Conservation (phyloP, 179 eudicot species). For the Sideroxylon spinosum region DNA sequence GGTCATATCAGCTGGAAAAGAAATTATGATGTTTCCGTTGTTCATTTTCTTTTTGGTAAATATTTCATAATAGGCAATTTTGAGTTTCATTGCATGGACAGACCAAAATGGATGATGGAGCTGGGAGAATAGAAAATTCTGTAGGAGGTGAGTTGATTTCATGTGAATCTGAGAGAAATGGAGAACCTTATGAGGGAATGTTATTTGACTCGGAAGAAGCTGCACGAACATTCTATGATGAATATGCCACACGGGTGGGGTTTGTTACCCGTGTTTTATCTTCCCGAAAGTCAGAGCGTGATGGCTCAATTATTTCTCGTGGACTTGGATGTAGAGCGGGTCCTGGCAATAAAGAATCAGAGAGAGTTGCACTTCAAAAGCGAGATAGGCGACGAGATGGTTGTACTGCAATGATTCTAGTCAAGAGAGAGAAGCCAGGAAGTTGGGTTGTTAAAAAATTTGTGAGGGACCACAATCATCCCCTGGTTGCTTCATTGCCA, state of each 20-base stretch:
- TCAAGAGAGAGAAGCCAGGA: constrained; percentile 35
- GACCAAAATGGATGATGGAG: constrained; percentile 20
- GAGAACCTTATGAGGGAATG: constrained; percentile 47
- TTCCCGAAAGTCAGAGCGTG: constrained; percentile 48
- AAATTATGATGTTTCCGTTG: neutral
- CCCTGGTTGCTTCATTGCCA: constrained; percentile 27
- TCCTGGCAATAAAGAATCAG: constrained; percentile 18
- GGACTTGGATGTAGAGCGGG: constrained; percentile 36
- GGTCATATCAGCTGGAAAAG: neutral
- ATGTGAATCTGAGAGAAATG: constrained; percentile 23
- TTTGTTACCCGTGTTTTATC: constrained; percentile 42
- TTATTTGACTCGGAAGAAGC: constrained; percentile 51
- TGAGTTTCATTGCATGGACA: constrained; percentile 25
- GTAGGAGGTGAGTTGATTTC: constrained; percentile 15
- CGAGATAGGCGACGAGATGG: constrained; percentile 32
- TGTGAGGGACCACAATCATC: constrained; percentile 38
- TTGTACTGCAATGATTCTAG: constrained; percentile 32
- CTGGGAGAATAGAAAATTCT: constrained; percentile 22
- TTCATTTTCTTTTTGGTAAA: neutral
- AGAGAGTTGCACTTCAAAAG: constrained; percentile 13
- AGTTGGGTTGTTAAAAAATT: constrained; percentile 35
- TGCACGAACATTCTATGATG: constrained; percentile 46
- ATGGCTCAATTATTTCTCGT: constrained; percentile 46
- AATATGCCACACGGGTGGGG: constrained; percentile 40
- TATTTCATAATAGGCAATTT: neutral